Evolutionary conservation across 352 stramenopile species (phyloP).

Genomic region (Pythium phragmitis): DNA sequence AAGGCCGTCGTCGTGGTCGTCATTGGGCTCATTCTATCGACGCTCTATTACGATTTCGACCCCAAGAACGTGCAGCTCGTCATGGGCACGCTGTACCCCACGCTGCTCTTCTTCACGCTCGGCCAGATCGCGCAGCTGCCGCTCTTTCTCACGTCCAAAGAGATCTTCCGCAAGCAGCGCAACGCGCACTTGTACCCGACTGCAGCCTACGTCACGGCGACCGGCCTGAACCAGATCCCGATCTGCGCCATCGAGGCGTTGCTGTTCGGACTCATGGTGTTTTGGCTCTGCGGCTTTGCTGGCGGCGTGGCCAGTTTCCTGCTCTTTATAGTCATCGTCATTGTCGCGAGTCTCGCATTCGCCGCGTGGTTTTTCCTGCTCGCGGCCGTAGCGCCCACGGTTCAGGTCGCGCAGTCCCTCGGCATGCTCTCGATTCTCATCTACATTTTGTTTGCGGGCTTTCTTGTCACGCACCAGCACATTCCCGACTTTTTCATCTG

Average conservation of each 20-base stretch:
- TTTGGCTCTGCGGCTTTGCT: constrained; percentile 83
- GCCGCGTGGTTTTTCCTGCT: constrained; percentile 56
- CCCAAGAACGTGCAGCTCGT: constrained; percentile 50
- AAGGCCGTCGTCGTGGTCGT: too few relatives aligned
- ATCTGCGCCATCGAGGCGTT: constrained; percentile 66
- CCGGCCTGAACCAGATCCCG: constrained; percentile 45
- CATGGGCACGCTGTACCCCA: constrained; percentile 84
- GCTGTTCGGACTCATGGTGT: constrained; percentile 84
- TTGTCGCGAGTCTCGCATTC: constrained; percentile 61
- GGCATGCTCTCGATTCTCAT: constrained; percentile 52
- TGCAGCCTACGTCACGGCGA: constrained; percentile 75
- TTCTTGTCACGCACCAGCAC: constrained; percentile 37
- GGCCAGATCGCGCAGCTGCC: constrained; percentile 77
- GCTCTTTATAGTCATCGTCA: constrained; percentile 68
- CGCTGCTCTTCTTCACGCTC: constrained; percentile 82
- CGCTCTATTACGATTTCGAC: constrained; percentile 38
- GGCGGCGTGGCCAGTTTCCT: constrained; percentile 49
- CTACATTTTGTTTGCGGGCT: constrained; percentile 67
- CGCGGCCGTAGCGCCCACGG: constrained; percentile 33
- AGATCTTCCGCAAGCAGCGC: constrained; percentile 87
- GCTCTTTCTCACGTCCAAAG: constrained; percentile 67
- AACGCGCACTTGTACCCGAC: constrained; percentile 86
- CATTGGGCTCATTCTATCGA: too few relatives aligned
- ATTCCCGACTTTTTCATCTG: too few relatives aligned
- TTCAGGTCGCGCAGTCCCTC: constrained; percentile 58